Evolutionary conservation across 2,329 filamentous ascomycete genomes (phyloP), one percentile per base, ranked within the genome.

Genomic region (Chaetomiaceae sp.): DNA sequence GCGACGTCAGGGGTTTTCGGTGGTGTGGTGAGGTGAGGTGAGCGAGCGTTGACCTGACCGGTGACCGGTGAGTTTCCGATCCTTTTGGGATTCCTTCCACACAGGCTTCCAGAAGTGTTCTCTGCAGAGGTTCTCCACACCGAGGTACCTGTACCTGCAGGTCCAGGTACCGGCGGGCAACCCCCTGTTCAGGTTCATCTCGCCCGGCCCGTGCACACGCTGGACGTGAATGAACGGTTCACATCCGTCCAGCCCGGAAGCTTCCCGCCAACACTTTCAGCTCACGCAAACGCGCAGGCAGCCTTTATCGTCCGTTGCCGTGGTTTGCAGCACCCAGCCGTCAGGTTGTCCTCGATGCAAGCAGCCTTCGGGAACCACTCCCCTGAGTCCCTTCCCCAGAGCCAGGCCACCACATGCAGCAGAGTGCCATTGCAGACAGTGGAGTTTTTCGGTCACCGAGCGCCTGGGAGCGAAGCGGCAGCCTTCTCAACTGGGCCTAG

Each of bases 401-500:
- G n/a, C n/a, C 17, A 39, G 27, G 17, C 37, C 37, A n/a, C 22
- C 27, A 22, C 36, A 29, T 37, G 29, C 45, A 49, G 8, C 8
- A 3, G 5, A 6, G 27, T 31, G 27, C n/a, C 49, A 25, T 51
- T 51, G 49, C 49, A 34, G 43, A 27, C 36, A 23, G 50, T 52
- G 47, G 54, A 53, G 38, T 25, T 20, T 25, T 20, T 37, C 33
- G 34, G 23, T 49, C 46, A 34, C 44, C 45, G 48, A 53, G 3
- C 33, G 52, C 25, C 17, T 38, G 31, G 23, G 40, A 46, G 23
- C 38, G 25, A 25, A 27, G 15, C 37, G 31, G 25, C 25, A 38
- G 47, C 17, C n/a, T 29, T 27, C 54, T 44, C 11, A 37, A 58
- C 58, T 36, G 43, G 51, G 58, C 36, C 37, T 60, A 58, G 60